Evolutionary conservation across 306 rosid genomes (phyloP).

Genomic region (Quercus berberidifolia): DNA sequence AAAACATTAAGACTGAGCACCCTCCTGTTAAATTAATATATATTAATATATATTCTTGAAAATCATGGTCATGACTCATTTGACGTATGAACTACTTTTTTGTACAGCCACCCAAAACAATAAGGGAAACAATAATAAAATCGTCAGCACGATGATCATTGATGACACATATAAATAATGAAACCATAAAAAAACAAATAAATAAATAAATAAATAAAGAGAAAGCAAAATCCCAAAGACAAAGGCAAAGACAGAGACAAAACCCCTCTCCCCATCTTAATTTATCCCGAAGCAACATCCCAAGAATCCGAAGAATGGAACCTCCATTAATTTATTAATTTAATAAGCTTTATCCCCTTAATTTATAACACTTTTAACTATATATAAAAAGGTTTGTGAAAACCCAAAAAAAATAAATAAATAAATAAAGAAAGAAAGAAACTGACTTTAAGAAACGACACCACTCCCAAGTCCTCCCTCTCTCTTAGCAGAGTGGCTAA

Average conservation of each 20-base stretch:
- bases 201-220: not conserved
- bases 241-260: not conserved
- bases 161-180: not conserved
- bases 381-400: no score
- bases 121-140: no score
- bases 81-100: no score
- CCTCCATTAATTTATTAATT: not conserved
- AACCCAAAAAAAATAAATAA: not conserved
- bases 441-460: not conserved
- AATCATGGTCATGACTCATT: no score
- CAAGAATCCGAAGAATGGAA: constrained; percentile 13
- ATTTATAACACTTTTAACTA: no score
- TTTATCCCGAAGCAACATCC: constrained; percentile 2
- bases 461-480: not conserved
- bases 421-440: not conserved
- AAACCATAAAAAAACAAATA: not conserved
- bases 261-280: not conserved
- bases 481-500: not conserved
- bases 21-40: no score
- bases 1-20: no score
- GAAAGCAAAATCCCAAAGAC: not conserved
- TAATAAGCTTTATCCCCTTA: no score
- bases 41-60: no score
- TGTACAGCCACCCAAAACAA: no score
- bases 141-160: not conserved